These are phyloP conservation scores for Wickerhamomyces mucosus DNA, from an alignment of 805 yeast species.

Conservation along the genomic window DNA sequence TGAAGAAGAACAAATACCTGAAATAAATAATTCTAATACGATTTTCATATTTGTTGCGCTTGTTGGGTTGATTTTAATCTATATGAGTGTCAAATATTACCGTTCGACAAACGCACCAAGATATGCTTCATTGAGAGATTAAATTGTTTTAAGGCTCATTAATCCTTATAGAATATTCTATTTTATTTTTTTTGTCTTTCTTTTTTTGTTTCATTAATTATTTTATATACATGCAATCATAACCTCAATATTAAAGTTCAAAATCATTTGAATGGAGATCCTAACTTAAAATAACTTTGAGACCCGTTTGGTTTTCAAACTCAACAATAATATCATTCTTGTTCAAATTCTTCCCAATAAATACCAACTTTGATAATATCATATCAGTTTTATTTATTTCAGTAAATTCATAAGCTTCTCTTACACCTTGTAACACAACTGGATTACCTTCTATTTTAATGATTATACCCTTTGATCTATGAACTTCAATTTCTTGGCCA, in stretches of 20 bases:
- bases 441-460: slow-evolving; percentile 25
- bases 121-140: slow-evolving; percentile 20
- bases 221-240: neutral
- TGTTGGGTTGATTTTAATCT: slow-evolving; percentile 9
- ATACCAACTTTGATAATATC: slow-evolving; percentile 47
- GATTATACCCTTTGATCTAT: slow-evolving; percentile 73
- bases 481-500: slow-evolving; percentile 46
- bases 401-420: slow-evolving; percentile 81
- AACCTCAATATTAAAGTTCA: neutral
- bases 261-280: too few relatives aligned
- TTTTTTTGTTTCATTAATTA: neutral
- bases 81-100: slow-evolving; percentile 10
- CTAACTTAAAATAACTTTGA: too few relatives aligned
- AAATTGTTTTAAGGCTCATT: neutral
- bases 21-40: slow-evolving; percentile 5
- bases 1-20: slow-evolving; percentile 9
- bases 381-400: slow-evolving; percentile 32
- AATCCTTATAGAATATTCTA: slow-evolving; percentile 1
- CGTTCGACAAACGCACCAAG: slow-evolving; percentile 5
- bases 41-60: slow-evolving; percentile 12
- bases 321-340: slow-evolving; percentile 26
- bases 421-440: slow-evolving; percentile 67
- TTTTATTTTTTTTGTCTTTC: neutral
- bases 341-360: slow-evolving; percentile 62
- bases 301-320: slow-evolving; percentile 16